Evolutionary conservation across 2,329 filamentous ascomycete species (phyloP).

Genomic region (Salinomyces thailandicus): DNA sequence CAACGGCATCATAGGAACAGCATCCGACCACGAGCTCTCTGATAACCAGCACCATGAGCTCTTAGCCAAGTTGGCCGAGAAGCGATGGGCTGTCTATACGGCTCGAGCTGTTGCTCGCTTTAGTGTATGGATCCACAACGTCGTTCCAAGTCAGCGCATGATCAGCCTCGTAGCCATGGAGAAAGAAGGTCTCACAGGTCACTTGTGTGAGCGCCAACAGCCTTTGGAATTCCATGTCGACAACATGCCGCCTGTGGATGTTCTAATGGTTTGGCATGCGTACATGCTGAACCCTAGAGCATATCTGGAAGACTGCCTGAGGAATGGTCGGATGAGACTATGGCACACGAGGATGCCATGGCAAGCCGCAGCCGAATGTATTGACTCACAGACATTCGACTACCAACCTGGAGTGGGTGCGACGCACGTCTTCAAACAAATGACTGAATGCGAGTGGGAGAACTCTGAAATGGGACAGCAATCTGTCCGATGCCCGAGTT

Average conservation of each 20-base stretch:
- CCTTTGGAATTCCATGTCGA: conserved; percentile 6
- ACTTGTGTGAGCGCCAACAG: conserved; percentile 8
- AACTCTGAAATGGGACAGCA: conserved; percentile 39
- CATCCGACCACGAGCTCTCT: too few species aligned
- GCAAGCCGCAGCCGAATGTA: conserved; percentile 46
- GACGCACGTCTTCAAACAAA: conserved; percentile 37
- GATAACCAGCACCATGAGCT: too few species aligned
- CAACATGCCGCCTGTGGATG: conserved; percentile 40
- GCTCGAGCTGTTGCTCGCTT: conserved; percentile 60
- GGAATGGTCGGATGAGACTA: conserved; percentile 43
- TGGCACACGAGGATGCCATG: conserved; percentile 61
- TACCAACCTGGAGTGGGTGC: conserved; percentile 42
- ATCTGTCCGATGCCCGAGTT: conserved; percentile 50
- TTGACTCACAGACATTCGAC: conserved; percentile 48
- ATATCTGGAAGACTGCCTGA: conserved; percentile 65
- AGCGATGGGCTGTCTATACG: conserved; percentile 63
- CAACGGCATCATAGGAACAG: too few species aligned
- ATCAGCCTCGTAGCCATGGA: conserved; percentile 6
- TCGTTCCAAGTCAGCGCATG: conserved; percentile 18
- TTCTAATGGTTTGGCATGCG: conserved; percentile 70
- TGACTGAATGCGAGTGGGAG: conserved; percentile 48
- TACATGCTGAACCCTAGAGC: conserved; percentile 66
- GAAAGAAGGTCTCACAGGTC: conserved; percentile 7
- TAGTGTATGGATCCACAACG: conserved; percentile 50
- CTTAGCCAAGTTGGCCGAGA: conserved; percentile 52